Percentiles rank a stretch among this genome's conserved stretches.
These are phyloP conservation scores for Hericium erinaceus DNA, from an alignment of 768 basidiomycete genomes.

Conservation along the genomic window DNA sequence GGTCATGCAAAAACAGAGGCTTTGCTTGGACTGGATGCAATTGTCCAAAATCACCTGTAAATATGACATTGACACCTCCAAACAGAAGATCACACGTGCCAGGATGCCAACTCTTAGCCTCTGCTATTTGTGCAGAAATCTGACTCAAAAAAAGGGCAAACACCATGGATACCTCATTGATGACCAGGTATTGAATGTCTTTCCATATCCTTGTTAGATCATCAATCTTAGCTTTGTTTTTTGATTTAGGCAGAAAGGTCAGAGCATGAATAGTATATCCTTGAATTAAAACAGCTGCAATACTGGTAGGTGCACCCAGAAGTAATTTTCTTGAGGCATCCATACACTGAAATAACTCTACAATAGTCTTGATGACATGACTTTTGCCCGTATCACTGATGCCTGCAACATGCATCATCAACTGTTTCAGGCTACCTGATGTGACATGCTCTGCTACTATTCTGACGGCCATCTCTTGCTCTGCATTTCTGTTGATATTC, in stretches of 20 bases:
- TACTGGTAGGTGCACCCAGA: constrained; percentile 21
- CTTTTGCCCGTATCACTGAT: not conserved
- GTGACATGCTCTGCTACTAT: not conserved
- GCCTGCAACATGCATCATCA: not conserved
- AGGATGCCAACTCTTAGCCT: constrained; percentile 11
- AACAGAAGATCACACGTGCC: not conserved
- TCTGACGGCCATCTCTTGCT: not conserved
- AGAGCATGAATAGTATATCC: constrained; percentile 24
- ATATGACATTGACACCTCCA: not conserved
- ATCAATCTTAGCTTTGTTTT: too few species aligned
- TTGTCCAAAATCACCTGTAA: not conserved
- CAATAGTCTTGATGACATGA: constrained; percentile 19
- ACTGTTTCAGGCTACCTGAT: not conserved
- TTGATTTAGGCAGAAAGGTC: constrained; percentile 7
- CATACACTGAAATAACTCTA: constrained; percentile 9
- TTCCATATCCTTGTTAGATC: constrained; percentile 11
- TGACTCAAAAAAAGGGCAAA: constrained; percentile 15
- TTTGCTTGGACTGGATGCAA: not conserved
- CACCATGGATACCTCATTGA: constrained; percentile 17
- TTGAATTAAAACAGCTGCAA: constrained; percentile 19
- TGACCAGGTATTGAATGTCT: not conserved
- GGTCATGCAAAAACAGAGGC: not conserved
- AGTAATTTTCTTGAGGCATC: constrained; percentile 8
- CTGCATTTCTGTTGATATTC: not conserved
- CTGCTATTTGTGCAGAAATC: constrained; percentile 14